Evolutionary conservation across 2,329 filamentous ascomycete species (phyloP), one percentile per base, ranked within the genome.

Genomic region (Ophiostoma tasmaniense): DNA sequence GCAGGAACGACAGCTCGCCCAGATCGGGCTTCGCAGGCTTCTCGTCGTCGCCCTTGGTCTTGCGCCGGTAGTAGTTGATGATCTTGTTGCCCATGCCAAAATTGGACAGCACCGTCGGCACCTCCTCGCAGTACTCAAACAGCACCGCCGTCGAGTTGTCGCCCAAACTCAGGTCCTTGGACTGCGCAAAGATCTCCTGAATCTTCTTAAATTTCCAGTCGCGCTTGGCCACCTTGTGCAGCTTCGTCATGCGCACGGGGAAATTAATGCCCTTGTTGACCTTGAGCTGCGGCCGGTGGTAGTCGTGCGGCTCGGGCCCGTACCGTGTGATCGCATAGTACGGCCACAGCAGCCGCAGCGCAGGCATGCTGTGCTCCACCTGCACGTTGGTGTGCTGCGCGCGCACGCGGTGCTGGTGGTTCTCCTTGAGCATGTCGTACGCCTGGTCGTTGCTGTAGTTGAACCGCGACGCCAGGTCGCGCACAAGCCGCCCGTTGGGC

Each of bases 81-180:
- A 99, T 86, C 67, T 93, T 90, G 77, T 90, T 96, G 67, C 93
- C 93, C 95, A 99, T 99, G 73, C 94, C 95, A 75, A 97, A 97
- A 76, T 96, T 97, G 61, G 94, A 97, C 71, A 99, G 82, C 70
- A 96, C 92, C 11, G 90, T 90, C 0, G 95, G 95, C 72, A 92
- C 90, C 75, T 97, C 93, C 78, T 99, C 95, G 10, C 92, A 96
- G 77, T 99, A 99, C 78, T 99, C 95, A 42, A 98, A 89, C 17
- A 99, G 85, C 5, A 97, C 85, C 25, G 92, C 89, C 59, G 89
- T 90, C 0, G 94, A 93, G 76, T 97, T 97, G 78, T 99, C 95
- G 71, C 87, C 90, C 74, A 97, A 82, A 33, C 91, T 92, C 22
- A 99, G 82, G 74, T 97, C 91, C 75, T 90, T 92, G 0, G 93